Evolutionary conservation across 1,139 yeast genomes (phyloP), one percentile per base, ranked within the genome.

Genomic region (Pichia sp.): DNA sequence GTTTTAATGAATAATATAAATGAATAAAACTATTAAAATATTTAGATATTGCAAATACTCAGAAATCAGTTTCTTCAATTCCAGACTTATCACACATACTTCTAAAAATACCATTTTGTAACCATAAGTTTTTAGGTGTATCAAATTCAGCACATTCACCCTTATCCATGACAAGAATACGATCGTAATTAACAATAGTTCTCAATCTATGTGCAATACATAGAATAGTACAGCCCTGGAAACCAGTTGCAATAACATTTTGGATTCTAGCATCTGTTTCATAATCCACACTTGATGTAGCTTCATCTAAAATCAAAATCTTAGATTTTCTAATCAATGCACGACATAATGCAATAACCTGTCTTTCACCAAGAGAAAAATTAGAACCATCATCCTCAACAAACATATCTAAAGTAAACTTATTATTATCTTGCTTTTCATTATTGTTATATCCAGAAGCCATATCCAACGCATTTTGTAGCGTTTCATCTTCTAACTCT

Each of bases 181-280:
- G 64, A 54, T 76, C 80, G 51, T 75, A 75, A 49, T 70, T 65
- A 41, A 75, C 55, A 49, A 76, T 75, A 1, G 80, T 76, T 53
- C 71, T 73, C 59, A 76, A 67, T 52, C 81, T 66, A 57, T 76
- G 80, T 4, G 81, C 81, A 60, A 76, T 75, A 59, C 80, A 75
- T 49, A 76, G 63, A 40, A 75, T 73, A 0, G 81, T 74, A 52
- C 78, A 72, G 29, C 67, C 57, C 6, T 58, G 46, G 47, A 76
- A 76, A 54, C 76, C 80, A 6, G 55, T 55, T 0, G 66, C 66
- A 46, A 76, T 74, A 8, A 80, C 74, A 8, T 60, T 57, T 56
- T 76, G 80, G 46, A 76, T 74, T 56, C 66, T 72, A 12, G 71
- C 59, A 55, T 76, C 80, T 3, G 81, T 76, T 55, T 73, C 78